phyloP scores from a whole-genome alignment of 1,284 basidiomycete species.

The Tetrapyrgos nigripes region DNA sequence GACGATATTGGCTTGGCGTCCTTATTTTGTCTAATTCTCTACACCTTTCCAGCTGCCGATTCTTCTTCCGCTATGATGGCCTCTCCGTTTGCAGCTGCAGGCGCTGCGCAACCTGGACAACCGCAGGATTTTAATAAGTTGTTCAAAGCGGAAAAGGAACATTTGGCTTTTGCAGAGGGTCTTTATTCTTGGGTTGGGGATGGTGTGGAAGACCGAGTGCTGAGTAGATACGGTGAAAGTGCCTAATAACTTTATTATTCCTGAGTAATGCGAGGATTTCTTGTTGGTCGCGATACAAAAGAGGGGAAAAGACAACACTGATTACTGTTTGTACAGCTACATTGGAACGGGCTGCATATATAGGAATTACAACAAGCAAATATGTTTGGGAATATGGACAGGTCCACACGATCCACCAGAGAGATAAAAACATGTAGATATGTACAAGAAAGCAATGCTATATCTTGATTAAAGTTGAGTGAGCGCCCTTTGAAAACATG shows the following conservation, averaged over 20 bases:
- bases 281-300: neutral
- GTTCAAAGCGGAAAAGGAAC: slow-evolving; percentile 92
- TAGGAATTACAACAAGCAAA: slow-evolving; percentile 2
- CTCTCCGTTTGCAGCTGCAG: slow-evolving; percentile 75
- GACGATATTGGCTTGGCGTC: slow-evolving; percentile 2
- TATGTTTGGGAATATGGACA: neutral
- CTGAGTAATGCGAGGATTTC: neutral
- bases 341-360: slow-evolving; percentile 10
- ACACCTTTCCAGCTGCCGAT: slow-evolving; percentile 66
- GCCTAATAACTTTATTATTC: slow-evolving; percentile 1
- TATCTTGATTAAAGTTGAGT: neutral
- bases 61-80: slow-evolving; percentile 76
- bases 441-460: too few species aligned
- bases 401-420: neutral
- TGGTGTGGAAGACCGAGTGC: slow-evolving; percentile 80
- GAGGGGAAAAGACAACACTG: neutral
- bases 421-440: neutral
- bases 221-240: slow-evolving; percentile 75
- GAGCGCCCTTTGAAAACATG: neutral
- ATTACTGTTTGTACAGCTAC: slow-evolving; percentile 15
- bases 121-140: slow-evolving; percentile 89
- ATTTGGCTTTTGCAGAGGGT: slow-evolving; percentile 90
- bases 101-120: slow-evolving; percentile 55
- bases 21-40: slow-evolving; percentile 10
- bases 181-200: slow-evolving; percentile 83